Conservation (phyloP, 2,329 filamentous ascomycete genomes). For the Apiospora aurea region DNA sequence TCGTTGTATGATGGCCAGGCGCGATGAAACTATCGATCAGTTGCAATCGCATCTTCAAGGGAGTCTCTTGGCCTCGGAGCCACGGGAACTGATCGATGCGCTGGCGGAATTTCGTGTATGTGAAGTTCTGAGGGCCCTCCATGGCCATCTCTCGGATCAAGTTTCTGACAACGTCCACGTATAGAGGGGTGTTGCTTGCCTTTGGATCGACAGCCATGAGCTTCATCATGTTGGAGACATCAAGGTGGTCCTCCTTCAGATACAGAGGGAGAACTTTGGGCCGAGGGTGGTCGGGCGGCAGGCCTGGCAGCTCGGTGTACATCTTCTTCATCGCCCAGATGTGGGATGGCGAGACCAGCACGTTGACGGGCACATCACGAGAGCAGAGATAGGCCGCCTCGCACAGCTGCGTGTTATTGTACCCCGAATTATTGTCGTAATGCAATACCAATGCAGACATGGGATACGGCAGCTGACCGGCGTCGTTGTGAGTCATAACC, state of each 20-base stretch:
- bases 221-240: slow-evolving; percentile 56
- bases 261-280: slow-evolving; percentile 52
- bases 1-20: slow-evolving; percentile 28
- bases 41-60: slow-evolving; percentile 55
- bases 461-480: slow-evolving; percentile 56
- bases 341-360: slow-evolving; percentile 57
- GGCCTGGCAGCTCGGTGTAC: slow-evolving; percentile 48
- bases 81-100: slow-evolving; percentile 43
- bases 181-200: slow-evolving; percentile 58
- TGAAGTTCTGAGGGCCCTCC: slow-evolving; percentile 44
- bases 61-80: slow-evolving; percentile 45
- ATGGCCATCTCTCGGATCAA: slow-evolving; percentile 58
- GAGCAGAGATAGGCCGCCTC: slow-evolving; percentile 66
- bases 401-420: slow-evolving; percentile 57
- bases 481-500: slow-evolving; percentile 50
- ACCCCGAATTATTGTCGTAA: slow-evolving; percentile 62
- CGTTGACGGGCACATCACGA: slow-evolving; percentile 50
- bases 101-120: slow-evolving; percentile 51
- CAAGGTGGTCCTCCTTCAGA: slow-evolving; percentile 53
- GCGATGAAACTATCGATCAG: slow-evolving; percentile 60
- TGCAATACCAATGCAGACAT: slow-evolving; percentile 70
- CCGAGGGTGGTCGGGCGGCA: slow-evolving; percentile 33
- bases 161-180: slow-evolving; percentile 47
- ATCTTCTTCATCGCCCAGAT: slow-evolving; percentile 47
- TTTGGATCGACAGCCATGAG: slow-evolving; percentile 58